Conservation (phyloP, 2,329 filamentous ascomycete species). For the Claviceps cyperi region DNA sequence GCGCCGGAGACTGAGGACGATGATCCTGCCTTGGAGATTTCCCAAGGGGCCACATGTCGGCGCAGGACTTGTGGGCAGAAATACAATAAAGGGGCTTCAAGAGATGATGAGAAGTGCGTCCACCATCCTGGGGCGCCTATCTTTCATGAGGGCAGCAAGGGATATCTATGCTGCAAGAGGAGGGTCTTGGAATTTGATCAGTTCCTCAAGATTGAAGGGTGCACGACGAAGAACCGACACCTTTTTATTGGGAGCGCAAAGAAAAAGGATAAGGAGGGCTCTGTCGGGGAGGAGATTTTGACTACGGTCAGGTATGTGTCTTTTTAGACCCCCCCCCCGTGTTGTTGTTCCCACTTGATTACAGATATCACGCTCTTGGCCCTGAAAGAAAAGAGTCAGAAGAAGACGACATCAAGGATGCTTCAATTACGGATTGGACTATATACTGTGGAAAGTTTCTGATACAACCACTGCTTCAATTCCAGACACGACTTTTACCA, state of each 20-base stretch:
- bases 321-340: not conserved
- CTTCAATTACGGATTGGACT: too few species aligned
- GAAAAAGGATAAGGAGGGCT: slow-evolving; percentile 37
- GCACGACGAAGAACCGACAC: slow-evolving; percentile 67
- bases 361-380: too few species aligned
- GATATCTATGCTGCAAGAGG: slow-evolving; percentile 92
- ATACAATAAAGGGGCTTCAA: slow-evolving; percentile 45
- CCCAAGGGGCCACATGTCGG: slow-evolving; percentile 61
- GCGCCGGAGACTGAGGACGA: slow-evolving; percentile 75
- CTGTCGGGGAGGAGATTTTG: slow-evolving; percentile 55
- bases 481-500: slow-evolving; percentile 77
- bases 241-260: slow-evolving; percentile 69
- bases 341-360: too few species aligned
- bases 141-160: slow-evolving; percentile 97
- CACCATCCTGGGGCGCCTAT: slow-evolving; percentile 84
- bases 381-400: too few species aligned
- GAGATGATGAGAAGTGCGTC: slow-evolving; percentile 64
- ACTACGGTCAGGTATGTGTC: slow-evolving; percentile 55
- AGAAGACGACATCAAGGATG: not conserved
- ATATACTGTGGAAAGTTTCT: not conserved
- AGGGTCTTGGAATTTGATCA: slow-evolving; percentile 93
- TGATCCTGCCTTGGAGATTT: slow-evolving; percentile 59
- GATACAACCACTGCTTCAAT: not conserved
- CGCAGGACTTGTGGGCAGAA: slow-evolving; percentile 56
- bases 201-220: slow-evolving; percentile 92